phyloP scores from a whole-genome alignment of 2,329 filamentous ascomycete genomes.

The Diaporthe aspalathi region DNA sequence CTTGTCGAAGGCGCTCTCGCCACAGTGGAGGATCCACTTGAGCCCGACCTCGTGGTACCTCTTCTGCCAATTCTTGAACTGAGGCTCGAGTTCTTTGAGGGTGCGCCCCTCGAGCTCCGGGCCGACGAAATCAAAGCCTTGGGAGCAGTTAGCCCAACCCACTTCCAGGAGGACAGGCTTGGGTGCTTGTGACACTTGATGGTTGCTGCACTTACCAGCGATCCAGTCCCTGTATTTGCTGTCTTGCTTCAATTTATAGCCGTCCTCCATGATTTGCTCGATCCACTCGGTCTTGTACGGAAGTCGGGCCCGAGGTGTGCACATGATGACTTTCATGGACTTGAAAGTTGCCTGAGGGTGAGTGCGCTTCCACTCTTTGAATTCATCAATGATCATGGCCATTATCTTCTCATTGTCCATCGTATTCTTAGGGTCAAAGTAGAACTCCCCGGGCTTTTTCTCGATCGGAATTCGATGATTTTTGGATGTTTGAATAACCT shows the following conservation, averaged over 20 bases:
- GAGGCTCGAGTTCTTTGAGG: slow-evolving; percentile 63
- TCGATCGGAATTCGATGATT: neutral
- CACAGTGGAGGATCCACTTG: slow-evolving; percentile 76
- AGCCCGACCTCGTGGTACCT: slow-evolving; percentile 60
- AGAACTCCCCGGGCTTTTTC: neutral
- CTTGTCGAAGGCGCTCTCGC: slow-evolving; percentile 4
- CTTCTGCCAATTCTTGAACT: slow-evolving; percentile 67
- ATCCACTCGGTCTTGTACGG: slow-evolving; percentile 59
- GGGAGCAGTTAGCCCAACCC: neutral
- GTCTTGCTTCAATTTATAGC: slow-evolving; percentile 66
- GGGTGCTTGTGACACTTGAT: neutral
- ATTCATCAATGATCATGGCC: slow-evolving; percentile 67
- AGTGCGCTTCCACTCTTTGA: slow-evolving; percentile 57
- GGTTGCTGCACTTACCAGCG: slow-evolving; percentile 62
- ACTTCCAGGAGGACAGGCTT: too few species aligned
- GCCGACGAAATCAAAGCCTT: slow-evolving; percentile 76
- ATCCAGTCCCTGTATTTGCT: slow-evolving; percentile 66
- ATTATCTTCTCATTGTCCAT: slow-evolving; percentile 71
- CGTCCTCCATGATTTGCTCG: slow-evolving; percentile 67
- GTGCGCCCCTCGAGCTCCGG: slow-evolving; percentile 73
- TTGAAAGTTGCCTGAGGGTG: slow-evolving; percentile 61
- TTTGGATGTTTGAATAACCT: neutral
- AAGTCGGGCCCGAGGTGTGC: slow-evolving; percentile 67
- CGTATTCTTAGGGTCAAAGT: slow-evolving; percentile 52
- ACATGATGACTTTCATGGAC: slow-evolving; percentile 78